Evolutionary conservation across 495 filamentous ascomycete species (phyloP).

Genomic region (Endocarpon pusillum): DNA sequence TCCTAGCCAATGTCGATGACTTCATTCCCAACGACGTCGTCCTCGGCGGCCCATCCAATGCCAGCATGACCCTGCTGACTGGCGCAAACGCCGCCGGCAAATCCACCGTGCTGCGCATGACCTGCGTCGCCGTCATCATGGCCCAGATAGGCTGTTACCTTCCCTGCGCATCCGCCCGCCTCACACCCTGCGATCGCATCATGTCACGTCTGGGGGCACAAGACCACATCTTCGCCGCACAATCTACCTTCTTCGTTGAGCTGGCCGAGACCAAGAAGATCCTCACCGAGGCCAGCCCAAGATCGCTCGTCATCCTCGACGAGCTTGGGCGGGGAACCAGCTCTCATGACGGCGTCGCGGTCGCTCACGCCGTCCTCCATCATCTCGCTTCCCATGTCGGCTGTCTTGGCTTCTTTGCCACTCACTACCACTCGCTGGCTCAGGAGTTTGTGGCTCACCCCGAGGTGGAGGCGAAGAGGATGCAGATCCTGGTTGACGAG

Average conservation of each 20-base stretch:
- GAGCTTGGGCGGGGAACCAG: slow-evolving; percentile 90
- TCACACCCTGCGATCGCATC: slow-evolving; percentile 90
- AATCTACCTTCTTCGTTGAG: slow-evolving; percentile 97
- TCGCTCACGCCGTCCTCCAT: slow-evolving; percentile 90
- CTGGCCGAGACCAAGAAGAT: slow-evolving; percentile 98
- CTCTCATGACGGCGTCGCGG: slow-evolving; percentile 88
- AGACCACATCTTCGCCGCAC: slow-evolving; percentile 97
- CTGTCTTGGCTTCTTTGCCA: slow-evolving; percentile 92
- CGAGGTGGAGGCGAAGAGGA: slow-evolving; percentile 68
- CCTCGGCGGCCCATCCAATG: slow-evolving; percentile 51
- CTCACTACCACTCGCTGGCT: slow-evolving; percentile 90
- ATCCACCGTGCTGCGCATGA: slow-evolving; percentile 95
- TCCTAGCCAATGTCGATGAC: slow-evolving; percentile 70
- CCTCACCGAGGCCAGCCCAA: slow-evolving; percentile 81
- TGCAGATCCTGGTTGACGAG: slow-evolving; percentile 93
- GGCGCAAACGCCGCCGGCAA: slow-evolving; percentile 97
- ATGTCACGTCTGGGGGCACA: slow-evolving; percentile 98
- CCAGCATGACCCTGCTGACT: slow-evolving; percentile 85
- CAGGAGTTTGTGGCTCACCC: slow-evolving; percentile 79
- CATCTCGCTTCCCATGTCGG: slow-evolving; percentile 88
- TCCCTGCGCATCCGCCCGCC: slow-evolving; percentile 61
- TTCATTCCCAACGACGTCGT: slow-evolving; percentile 95
- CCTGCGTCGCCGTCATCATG: slow-evolving; percentile 93
- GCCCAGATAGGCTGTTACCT: slow-evolving; percentile 96
- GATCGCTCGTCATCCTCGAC: slow-evolving; percentile 92